Conservation (phyloP, 768 basidiomycete species). For the Mycena kentingensis region DNA sequence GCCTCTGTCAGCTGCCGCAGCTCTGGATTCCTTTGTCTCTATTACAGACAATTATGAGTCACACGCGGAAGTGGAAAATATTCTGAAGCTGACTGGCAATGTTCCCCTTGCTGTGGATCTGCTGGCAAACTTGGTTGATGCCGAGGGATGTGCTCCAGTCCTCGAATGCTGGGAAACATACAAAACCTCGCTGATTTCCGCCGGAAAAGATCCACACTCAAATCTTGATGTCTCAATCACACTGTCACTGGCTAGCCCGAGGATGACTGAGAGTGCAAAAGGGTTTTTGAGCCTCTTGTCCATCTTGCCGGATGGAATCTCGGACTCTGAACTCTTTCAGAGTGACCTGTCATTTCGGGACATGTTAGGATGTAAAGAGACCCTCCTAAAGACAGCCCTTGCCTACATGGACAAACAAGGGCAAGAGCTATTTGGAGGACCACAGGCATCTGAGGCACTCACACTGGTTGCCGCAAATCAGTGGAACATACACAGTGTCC, state of each 20-base stretch:
- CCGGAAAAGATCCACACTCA: background rate
- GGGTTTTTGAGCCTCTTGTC: constrained; percentile 2
- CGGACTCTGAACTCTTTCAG: background rate
- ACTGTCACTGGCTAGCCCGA: background rate
- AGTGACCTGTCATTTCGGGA: background rate
- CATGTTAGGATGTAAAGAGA: background rate
- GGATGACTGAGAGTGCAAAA: background rate
- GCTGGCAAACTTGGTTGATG: background rate
- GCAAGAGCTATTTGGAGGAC: too few relatives aligned
- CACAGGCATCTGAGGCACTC: too few relatives aligned
- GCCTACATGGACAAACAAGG: background rate
- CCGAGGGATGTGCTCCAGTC: background rate
- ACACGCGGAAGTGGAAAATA: too few relatives aligned
- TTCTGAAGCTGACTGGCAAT: too few relatives aligned
- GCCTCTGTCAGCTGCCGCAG: too few relatives aligned
- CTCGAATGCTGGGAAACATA: background rate
- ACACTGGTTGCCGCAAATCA: too few relatives aligned
- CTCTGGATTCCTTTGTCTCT: too few relatives aligned
- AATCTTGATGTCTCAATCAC: constrained; percentile 7
- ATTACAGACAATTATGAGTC: too few relatives aligned
- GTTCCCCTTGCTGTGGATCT: background rate
- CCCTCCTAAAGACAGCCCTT: background rate
- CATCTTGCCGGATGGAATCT: background rate
- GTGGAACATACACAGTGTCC: too few relatives aligned
- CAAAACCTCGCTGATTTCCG: background rate